Conservation (phyloP, 2,329 filamentous ascomycete species). For the Colletotrichum costaricense region DNA sequence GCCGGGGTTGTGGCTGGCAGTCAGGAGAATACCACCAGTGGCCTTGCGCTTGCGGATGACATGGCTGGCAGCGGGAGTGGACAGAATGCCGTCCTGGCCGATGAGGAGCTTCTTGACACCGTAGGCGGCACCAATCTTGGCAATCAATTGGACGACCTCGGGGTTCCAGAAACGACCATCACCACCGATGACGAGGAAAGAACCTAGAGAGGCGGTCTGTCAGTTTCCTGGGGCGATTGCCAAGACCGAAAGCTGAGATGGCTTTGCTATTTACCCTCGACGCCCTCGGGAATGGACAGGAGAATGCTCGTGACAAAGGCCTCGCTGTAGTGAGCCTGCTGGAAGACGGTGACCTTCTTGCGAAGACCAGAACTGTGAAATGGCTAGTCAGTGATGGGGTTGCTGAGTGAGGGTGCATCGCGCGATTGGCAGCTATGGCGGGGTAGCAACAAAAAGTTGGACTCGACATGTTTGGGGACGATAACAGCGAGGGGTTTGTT, state of each 20-base stretch:
- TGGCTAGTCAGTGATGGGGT: constrained; percentile 8
- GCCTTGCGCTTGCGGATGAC: constrained; percentile 94
- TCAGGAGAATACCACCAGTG: constrained; percentile 95
- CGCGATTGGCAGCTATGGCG: constrained; percentile 29
- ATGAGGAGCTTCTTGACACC: constrained; percentile 99
- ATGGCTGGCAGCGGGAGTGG: constrained; percentile 95
- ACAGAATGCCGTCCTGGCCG: constrained; percentile 95
- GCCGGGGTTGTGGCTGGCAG: constrained; percentile 97
- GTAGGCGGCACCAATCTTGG: constrained; percentile 96
- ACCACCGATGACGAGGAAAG: constrained; percentile 95
- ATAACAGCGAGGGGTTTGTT: constrained; percentile 37
- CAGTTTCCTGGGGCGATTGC: background rate
- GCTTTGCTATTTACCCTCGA: constrained; percentile 66
- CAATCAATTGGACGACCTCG: constrained; percentile 95
- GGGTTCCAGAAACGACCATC: constrained; percentile 98
- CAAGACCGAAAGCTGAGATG: background rate
- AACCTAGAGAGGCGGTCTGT: constrained; percentile 51
- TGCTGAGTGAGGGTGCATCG: constrained; percentile 12
- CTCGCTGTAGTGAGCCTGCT: constrained; percentile 95
- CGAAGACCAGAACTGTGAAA: constrained; percentile 87
- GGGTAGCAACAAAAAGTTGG: constrained; percentile 17
- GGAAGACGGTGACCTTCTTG: constrained; percentile 99
- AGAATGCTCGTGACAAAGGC: constrained; percentile 95
- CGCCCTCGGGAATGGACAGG: constrained; percentile 95
- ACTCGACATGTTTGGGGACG: constrained; percentile 45